Base-by-base conservation (phyloP, 2,329 filamentous ascomycete species). In the Xylaria sp. region DNA sequence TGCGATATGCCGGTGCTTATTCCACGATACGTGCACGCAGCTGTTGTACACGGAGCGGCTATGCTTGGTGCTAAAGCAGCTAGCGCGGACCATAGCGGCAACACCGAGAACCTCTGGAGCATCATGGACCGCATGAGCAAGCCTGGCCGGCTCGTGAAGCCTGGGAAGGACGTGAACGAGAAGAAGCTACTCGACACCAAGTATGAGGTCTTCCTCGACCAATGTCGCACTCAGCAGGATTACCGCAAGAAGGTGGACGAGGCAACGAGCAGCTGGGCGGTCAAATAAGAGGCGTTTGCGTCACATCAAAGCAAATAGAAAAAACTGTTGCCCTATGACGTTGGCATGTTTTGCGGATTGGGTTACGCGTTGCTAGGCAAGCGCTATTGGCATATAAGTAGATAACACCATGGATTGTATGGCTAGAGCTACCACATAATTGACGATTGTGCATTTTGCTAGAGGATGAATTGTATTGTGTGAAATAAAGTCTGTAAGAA, bases 101-200 rank as follows among this genome's bases (percentile, higher is more conserved):
- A 90, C 74, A 94, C 92, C 0, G 94, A 97, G 82, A 88, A 91
- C 45, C 83, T 99, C 68, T 99, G 96, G 96, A 88, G 89, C 73
- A 97, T 99, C 77, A 99, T 99, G 96, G 93, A 97, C 79, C 89
- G 94, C 63, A 96, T 97, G 90, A 97, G 92, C 82, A 97, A 97
- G 85, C 91, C 93, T 9, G 96, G 95, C 36, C 92, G 90, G 74
- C 87, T 94, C 55, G 91, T 97, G 1, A 85, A 90, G 78, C 94
- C 95, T 0, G 89, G 89, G 25, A 87, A 84, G 60, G 88, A 96
- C 77, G 81, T 83, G 66, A 86, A 86, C 11, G 91, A 97, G 84
- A 94, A 92, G 84, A 88, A 88, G 76, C 81, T 99, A 71, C 82
- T 99, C 59, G 85, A 92, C 73, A 91, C 90, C 69, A 99, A 99